Evolutionary conservation across 225 moss, liverwort and hornwort genomes (phyloP).

Genomic region (Pseudoscleropodium purum): DNA sequence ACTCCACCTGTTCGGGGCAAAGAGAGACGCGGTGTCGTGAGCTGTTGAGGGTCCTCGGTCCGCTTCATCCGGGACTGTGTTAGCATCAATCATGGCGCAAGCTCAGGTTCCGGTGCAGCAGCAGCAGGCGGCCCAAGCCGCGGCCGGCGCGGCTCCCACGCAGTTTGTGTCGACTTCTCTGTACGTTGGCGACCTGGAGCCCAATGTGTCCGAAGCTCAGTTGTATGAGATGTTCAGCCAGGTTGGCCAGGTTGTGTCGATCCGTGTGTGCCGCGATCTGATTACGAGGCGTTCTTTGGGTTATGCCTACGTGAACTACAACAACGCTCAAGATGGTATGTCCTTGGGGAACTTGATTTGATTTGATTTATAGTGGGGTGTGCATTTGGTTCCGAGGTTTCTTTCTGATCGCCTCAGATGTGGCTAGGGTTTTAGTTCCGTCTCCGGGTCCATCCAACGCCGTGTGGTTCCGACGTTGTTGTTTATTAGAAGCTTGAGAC

Average conservation of each 20-base stretch:
- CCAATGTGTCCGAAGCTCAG: conserved; percentile 90
- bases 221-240: conserved; percentile 94
- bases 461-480: too few species aligned
- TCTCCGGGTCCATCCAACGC: background rate
- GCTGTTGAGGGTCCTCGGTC: background rate
- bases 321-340: conserved; percentile 90
- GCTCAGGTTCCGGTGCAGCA: conserved; percentile 75
- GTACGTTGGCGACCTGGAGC: conserved; percentile 91
- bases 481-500: too few species aligned
- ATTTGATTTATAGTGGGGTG: too few species aligned
- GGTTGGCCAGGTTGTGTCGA: conserved; percentile 91
- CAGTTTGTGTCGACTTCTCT: conserved; percentile 95
- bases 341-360: background rate
- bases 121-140: conserved; percentile 56
- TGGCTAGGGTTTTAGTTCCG: conserved; percentile 7
- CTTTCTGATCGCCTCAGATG: background rate
- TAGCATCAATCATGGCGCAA: conserved; percentile 45
- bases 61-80: background rate
- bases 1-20: background rate
- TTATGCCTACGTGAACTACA: conserved; percentile 95
- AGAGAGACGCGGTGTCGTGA: background rate
- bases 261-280: conserved; percentile 95
- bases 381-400: too few species aligned
- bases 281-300: conserved; percentile 93
- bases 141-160: conserved; percentile 56